Base-by-base conservation (phyloP, 352 stramenopile species). In the Paralagenidium karlingii region DNA sequence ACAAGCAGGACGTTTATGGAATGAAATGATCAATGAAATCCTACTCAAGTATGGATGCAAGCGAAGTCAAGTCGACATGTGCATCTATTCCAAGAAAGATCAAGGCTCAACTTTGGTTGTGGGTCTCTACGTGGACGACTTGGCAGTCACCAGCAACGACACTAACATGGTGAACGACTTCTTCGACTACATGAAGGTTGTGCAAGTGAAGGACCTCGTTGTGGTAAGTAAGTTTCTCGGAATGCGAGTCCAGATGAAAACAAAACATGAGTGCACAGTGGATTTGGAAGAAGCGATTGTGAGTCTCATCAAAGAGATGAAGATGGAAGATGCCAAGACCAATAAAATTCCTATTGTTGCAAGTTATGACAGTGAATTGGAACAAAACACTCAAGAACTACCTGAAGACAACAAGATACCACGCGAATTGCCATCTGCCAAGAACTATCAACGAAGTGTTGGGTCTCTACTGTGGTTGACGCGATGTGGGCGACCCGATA, bases 381-480 rank as follows among this genome's bases (percentile, higher is more conserved):
- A n/a, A n/a, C n/a, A n/a, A n/a, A n/a, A n/a, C n/a, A n/a, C n/a
- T n/a, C n/a, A n/a, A n/a, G n/a, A n/a, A n/a, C n/a, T n/a, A n/a
- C n/a, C n/a, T n/a, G n/a, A n/a, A n/a, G n/a, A n/a, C n/a, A n/a
- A n/a, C n/a, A 37, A 34, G 3, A 16, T 20, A 1, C 16, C 47
- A 3, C 29, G 38, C 8, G 47, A 45, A 47, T 1, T 10, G 4
- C 45, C 45, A 7, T 58, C 47, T 0, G 18, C 54, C 3, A 39
- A 38, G 25, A 52, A 16, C 5, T 61, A 62, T 16, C 49, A 60
- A 48, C 60, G 52, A 1, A 12, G 69, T 2, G 47, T 68, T 0
- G 56, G 53, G 0, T 66, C 45, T 20, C 40, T 65, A 12, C 16
- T 63, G 11, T 66, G 55, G 51, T 19, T 65, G 0, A n/a, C 54